Evolutionary conservation across 495 filamentous ascomycete genomes (phyloP), one percentile per base, ranked within the genome.

Genomic region (Amphirosellinia nigrospora): DNA sequence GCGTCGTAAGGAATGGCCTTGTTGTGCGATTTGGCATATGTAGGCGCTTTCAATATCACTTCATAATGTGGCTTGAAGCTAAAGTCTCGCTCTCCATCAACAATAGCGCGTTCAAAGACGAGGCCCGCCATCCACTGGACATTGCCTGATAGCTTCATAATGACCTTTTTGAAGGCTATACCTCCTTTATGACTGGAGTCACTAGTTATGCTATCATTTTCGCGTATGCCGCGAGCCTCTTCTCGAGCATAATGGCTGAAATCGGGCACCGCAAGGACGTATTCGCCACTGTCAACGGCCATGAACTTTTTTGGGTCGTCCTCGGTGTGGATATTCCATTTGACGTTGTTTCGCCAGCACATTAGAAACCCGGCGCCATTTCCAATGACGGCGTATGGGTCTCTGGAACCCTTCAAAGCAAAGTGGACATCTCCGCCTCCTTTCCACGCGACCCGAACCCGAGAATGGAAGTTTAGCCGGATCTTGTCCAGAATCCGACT

Each of bases 401-500:
- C 96, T 69, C 96, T 88, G 55, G 94, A 89, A 81, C 92, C 92
- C 83, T 99, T 99, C 8, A 99, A 82, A 45, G 93, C 92, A 15
- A 99, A 84, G 79, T 98, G 96, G 34, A 99, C 93, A 80, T 98
- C 96, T 23, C 96, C 96, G 77, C 96, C 96, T 56, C 93, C 95
- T 74, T 90, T 94, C 96, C 96, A 99, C 4, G 90, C 84, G 32
- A 98, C 90, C 52, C 87, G 90, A 67, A 98, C 86, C 19, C 93
- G 88, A n/a, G 96, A 98, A 79, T 99, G 96, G 77, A 97, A 94
- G 73, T 90, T 94, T 21, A 99, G 86, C 69, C 96, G 85, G 39
- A 99, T 97, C 84, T 99, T 99, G 79, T 99, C 96, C 96, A 99
- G 82, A 99, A 99, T 9, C 96, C 96, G 58, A 93, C 92, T 52